phyloP scores from a whole-genome alignment of 495 filamentous ascomycete species.

The Letharia columbiana region DNA sequence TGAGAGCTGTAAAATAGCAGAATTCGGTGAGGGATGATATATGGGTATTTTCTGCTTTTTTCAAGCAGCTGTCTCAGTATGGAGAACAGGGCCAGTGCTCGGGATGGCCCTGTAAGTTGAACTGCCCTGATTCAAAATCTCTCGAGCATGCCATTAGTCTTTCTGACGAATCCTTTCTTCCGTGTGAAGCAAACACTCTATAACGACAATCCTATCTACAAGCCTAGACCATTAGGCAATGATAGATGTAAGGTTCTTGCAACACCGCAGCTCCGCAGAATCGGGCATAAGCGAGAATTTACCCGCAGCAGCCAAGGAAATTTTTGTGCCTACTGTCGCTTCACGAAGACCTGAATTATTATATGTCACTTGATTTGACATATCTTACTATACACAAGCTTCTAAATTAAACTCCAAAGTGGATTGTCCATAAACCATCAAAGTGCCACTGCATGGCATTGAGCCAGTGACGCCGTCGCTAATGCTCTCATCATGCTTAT shows the following conservation, averaged over 20 bases:
- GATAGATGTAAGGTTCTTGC: not conserved
- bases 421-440: not conserved
- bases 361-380: not conserved
- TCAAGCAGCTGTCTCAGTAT: slow-evolving; percentile 2
- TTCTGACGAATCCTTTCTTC: not conserved
- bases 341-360: too few relatives aligned
- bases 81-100: slow-evolving; percentile 6
- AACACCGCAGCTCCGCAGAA: not conserved
- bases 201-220: not conserved
- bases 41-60: not conserved
- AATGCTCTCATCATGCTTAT: slow-evolving; percentile 11
- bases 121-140: not conserved
- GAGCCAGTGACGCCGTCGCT: slow-evolving; percentile 10
- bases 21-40: not conserved
- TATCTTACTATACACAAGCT: not conserved
- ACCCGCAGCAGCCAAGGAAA: slow-evolving; percentile 1
- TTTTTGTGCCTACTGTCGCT: not conserved
- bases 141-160: slow-evolving; percentile 7
- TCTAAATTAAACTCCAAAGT: not conserved
- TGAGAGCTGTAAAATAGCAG: not conserved
- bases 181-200: not conserved
- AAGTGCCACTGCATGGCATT: not conserved
- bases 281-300: slow-evolving; percentile 2
- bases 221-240: not conserved
- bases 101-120: slow-evolving; percentile 9